Evolutionary conservation across 1,284 basidiomycete species (phyloP).

Genomic region (Prillingera fragicola): DNA sequence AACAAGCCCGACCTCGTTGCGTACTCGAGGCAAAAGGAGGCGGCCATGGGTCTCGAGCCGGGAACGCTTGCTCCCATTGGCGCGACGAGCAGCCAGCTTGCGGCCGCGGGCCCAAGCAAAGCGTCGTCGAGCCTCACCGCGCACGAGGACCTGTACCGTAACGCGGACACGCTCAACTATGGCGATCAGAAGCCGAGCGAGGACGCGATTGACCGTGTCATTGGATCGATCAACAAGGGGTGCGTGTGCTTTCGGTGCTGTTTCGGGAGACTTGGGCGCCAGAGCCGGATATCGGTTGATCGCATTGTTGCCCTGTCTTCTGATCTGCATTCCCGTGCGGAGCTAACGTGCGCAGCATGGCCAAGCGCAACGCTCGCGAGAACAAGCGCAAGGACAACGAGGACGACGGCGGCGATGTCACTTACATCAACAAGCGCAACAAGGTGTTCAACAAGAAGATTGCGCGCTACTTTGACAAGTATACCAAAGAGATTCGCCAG

Average conservation of each 20-base stretch:
- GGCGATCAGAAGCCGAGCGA: constrained; percentile 91
- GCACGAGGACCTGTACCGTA: constrained; percentile 75
- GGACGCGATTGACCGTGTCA: constrained; percentile 87
- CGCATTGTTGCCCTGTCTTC: too few relatives aligned
- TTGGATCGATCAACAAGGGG: constrained; percentile 90
- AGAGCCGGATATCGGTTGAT: too few relatives aligned
- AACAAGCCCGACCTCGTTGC: constrained; percentile 79
- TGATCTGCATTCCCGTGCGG: too few relatives aligned
- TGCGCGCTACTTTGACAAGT: constrained; percentile 94
- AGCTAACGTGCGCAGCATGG: constrained; percentile 58
- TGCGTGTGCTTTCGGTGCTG: too few relatives aligned
- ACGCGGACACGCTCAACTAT: constrained; percentile 82
- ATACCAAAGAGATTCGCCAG: constrained; percentile 87
- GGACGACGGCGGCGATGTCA: constrained; percentile 90
- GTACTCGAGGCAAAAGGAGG: constrained; percentile 81
- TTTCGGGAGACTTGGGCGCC: too few relatives aligned
- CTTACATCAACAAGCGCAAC: constrained; percentile 99
- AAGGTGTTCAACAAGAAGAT: constrained; percentile 99
- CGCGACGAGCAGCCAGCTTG: constrained; percentile 39
- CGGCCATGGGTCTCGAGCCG: constrained; percentile 66
- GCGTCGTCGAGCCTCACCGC: constrained; percentile 50
- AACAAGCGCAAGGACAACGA: constrained; percentile 62
- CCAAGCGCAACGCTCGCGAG: constrained; percentile 67
- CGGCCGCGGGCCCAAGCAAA: constrained; percentile 28
- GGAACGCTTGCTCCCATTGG: constrained; percentile 54